Evolutionary conservation across 1,139 yeast species (phyloP), one percentile per base, ranked within the genome.

Genomic region (Taphrina flavorubra): DNA sequence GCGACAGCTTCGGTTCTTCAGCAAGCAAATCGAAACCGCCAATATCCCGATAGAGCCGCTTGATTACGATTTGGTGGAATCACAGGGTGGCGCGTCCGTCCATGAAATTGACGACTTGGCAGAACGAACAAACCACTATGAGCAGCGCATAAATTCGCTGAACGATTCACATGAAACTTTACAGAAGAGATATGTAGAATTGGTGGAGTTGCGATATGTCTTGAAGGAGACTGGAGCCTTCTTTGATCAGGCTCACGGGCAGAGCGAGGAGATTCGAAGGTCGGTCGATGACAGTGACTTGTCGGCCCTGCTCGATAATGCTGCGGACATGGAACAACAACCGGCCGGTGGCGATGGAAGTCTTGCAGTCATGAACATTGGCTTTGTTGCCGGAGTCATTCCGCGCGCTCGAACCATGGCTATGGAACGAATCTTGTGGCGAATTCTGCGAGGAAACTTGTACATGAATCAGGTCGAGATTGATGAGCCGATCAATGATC

Each of bases 371-470:
- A 77, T 79, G 70, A 81, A 81, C 71, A 82, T 83, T 36, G 85
- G 83, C 71, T 90, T 89, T 74, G 87, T 92, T 53, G 83, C 95
- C 36, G 99, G 99, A 74, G 90, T 91, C 10, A 88, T 95, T 65
- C 85, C 86, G 71, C 85, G 95, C 70, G 85, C 84, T 36, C 89
- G 89, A 76, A 86, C 88, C 66, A 81, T 82, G 61, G 83, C 89
- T 3, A 81, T 94, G 73, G 96, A 92, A 77, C 90, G 91, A 74
- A 91, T 95, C 68, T 82, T 95, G 72, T 94, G 98, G 98, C 85
- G 99, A 79, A 87, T 87, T 1, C 83, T 94, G 74, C 87, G 97
- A 78, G 97, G 99, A 77, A 92, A 92, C 78, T 81, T 94, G 75
- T 89, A 84, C 77, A 87, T 91, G 78, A 86, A 86, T 73, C 86